These are phyloP conservation scores for Powellomyces hirtus DNA, from an alignment of 192 early-diverging fungal species.

Conservation along the genomic window DNA sequence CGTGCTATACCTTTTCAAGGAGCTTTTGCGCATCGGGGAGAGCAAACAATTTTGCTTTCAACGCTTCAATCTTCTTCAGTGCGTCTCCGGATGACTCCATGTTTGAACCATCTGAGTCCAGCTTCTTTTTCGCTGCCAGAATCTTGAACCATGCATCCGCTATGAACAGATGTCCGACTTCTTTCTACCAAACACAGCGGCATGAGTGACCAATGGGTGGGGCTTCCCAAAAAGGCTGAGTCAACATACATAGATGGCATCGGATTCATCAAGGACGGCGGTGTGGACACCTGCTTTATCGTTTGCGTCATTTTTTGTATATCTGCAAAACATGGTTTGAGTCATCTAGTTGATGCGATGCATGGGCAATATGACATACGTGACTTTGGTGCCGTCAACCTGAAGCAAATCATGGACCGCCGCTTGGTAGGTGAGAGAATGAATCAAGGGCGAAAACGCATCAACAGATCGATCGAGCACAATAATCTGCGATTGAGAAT, in stretches of 20 bases:
- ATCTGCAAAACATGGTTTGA: no score
- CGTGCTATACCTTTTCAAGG: conserved; percentile 23
- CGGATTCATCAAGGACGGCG: conserved; percentile 46
- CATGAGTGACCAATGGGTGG: neutral
- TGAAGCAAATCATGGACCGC: conserved; percentile 83
- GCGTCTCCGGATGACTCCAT: neutral
- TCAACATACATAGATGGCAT: conserved; percentile 58
- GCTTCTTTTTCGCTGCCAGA: conserved; percentile 16
- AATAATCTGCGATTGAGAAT: conserved; percentile 38
- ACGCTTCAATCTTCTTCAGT: conserved; percentile 20
- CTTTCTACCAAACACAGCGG: neutral
- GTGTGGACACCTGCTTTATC: conserved; percentile 5
- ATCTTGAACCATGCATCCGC: conserved; percentile 28
- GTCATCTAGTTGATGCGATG: no score
- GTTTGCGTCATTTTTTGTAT: conserved; percentile 2
- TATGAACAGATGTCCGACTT: conserved; percentile 36
- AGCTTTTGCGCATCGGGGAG: conserved; percentile 20
- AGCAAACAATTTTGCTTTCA: conserved; percentile 19
- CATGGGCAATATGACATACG: conserved; percentile 41
- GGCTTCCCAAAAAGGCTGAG: neutral
- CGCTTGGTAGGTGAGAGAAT: conserved; percentile 59
- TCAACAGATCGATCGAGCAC: conserved; percentile 46
- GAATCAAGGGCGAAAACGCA: conserved; percentile 35
- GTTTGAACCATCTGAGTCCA: conserved; percentile 18
- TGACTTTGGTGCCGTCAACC: conserved; percentile 62